Conservation (phyloP, 345 rosid genomes). For the Corymbia maculata region DNA sequence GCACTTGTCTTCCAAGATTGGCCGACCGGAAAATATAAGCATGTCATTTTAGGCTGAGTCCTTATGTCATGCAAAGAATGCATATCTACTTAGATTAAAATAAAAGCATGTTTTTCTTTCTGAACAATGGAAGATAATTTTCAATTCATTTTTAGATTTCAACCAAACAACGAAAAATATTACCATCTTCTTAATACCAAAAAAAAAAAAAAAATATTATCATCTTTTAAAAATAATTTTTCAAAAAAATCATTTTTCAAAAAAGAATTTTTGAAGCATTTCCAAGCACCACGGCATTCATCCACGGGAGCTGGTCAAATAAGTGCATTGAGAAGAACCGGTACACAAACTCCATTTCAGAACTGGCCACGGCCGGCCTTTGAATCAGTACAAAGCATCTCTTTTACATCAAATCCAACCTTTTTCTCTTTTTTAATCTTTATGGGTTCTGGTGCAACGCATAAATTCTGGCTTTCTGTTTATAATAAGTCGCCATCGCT, state of each 20-base stretch:
- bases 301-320: not conserved
- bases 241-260: not conserved
- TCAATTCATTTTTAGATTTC: not conserved
- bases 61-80: not conserved
- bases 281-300: fast-evolving
- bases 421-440: not conserved
- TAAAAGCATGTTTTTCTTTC: not conserved
- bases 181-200: fast-evolving
- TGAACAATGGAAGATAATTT: not conserved
- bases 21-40: not conserved
- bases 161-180: not conserved
- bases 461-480: not conserved
- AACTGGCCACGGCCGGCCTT: not conserved
- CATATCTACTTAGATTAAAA: not conserved
- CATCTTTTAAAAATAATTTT: not conserved
- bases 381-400: not conserved
- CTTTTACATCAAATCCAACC: not conserved
- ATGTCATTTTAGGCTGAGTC: not conserved
- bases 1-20: not conserved
- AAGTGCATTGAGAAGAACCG: not conserved
- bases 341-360: not conserved
- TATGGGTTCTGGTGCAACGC: not conserved
- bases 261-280: not conserved
- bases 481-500: not conserved
- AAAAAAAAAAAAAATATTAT: too few species aligned